Base-by-base conservation (phyloP, 2,329 filamentous ascomycete genomes). In the Pyrenophora seminiperda region DNA sequence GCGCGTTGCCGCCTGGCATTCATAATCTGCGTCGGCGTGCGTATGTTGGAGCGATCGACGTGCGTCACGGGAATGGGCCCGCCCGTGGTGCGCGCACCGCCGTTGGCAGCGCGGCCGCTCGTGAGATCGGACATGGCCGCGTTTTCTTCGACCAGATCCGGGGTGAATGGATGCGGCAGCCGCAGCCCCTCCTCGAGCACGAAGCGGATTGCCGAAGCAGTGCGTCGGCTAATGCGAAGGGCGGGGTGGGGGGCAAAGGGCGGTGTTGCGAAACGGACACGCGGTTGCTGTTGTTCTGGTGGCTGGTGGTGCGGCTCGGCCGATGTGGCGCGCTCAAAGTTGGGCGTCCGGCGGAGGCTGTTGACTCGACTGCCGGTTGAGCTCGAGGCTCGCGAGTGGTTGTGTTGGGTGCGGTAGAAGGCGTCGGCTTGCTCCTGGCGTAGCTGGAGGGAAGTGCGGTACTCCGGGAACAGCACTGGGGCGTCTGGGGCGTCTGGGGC, bases 1-100 rank as follows among this genome's bases (percentile, higher is more conserved):
- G 85, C 90, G 55, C 92, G 83, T 58, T 89, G 89, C 47, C 83
- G 82, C 48, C 92, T 86, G 70, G 92, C 87, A 73, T 90, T 86
- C 92, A 97, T 96, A 65, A 97, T 93, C 76, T 93, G 89, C 58
- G 89, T 86, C 13, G 93, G 93, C 29, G 91, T 92, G 61, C 88
- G 84, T 53, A 97, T 89, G 19, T 88, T 86, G 51, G 73, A 67
- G 51, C 74, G 78, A 55, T 75, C 74, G 50, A 82, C 24, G 9
- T 27, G 24, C 7, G 24, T 27, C 24, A 27, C 79, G n/a, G 81
- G 79, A 14, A 81, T 78, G 11, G 81, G 78, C 15, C 79, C 81
- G 45, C 75, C 72, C 14, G 77, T 73, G 36, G 78, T 75, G 59
- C 81, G 78, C 41, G 80, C 73, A 58, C 83, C 84, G 61, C 83